Conservation (phyloP, 148 eudicot species). For the Persicaria tinctoria region DNA sequence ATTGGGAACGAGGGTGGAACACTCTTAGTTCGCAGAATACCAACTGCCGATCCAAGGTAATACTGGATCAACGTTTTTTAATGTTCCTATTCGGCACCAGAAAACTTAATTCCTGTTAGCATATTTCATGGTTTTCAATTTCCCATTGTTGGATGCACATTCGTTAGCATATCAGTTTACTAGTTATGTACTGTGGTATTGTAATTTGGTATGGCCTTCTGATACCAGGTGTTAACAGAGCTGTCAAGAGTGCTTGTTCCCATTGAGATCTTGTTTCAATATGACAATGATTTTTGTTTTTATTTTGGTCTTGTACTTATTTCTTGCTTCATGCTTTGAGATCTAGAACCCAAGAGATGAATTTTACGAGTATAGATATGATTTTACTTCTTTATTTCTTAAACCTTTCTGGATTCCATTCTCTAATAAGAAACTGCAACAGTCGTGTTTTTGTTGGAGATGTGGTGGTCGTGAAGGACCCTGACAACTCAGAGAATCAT, state of each 20-base stretch:
- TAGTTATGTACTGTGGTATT: not conserved
- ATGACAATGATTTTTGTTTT: too few species aligned
- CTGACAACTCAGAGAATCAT: slow-evolving; percentile 41
- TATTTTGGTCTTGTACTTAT: not conserved
- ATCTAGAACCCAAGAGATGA: not conserved
- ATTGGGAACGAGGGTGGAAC: slow-evolving; percentile 69
- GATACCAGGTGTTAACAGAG: not conserved
- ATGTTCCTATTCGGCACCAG: not conserved
- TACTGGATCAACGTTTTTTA: not conserved
- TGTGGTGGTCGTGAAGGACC: slow-evolving; percentile 86
- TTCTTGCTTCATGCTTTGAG: not conserved
- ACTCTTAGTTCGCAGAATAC: slow-evolving; percentile 81
- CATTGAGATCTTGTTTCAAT: not conserved
- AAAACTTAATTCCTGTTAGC: not conserved
- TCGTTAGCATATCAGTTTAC: not conserved
- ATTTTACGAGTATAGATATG: not conserved
- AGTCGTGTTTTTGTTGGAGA: slow-evolving; percentile 82
- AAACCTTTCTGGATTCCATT: not conserved
- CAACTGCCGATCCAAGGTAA: slow-evolving; percentile 67
- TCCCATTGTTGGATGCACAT: not conserved
- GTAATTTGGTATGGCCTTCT: not conserved
- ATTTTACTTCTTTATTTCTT: not conserved
- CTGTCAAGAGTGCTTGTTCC: not conserved
- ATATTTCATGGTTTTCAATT: not conserved
- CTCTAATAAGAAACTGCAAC: slow-evolving; percentile 19